Evolutionary conservation across 192 early-diverging fungal species (phyloP).

Genomic region (Coemansia umbellata): DNA sequence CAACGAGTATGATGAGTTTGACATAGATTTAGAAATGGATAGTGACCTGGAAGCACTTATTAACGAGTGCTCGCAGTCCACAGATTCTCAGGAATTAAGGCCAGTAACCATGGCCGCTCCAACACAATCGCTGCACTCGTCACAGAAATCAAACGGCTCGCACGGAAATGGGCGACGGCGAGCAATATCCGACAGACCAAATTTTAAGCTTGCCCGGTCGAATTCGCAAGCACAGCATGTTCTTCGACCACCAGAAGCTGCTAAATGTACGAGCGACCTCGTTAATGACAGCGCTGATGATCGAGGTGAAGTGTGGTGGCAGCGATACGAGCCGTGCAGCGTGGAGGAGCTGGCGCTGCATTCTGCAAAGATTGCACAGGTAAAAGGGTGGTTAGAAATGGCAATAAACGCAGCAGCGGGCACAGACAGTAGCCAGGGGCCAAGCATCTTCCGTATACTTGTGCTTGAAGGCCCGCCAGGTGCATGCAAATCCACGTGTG

Average conservation of each 20-base stretch:
- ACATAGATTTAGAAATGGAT: constrained; percentile 31
- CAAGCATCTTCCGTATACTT: constrained; percentile 45
- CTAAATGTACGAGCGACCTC: no score
- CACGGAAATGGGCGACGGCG: no score
- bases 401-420: constrained; percentile 16
- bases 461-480: constrained; percentile 64
- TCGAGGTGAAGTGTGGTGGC: constrained; percentile 42
- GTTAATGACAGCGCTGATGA: no score
- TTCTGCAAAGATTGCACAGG: constrained; percentile 49
- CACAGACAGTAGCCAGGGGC: background rate
- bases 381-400: constrained; percentile 55
- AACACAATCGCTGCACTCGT: background rate
- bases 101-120: background rate
- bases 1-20: background rate
- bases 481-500: constrained; percentile 59
- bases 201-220: constrained; percentile 11
- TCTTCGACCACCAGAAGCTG: no score
- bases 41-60: constrained; percentile 45
- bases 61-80: constrained; percentile 15
- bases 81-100: background rate
- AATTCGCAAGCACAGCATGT: background rate
- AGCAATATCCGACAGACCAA: constrained; percentile 33
- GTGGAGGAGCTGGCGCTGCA: constrained; percentile 53
- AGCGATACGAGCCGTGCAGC: constrained; percentile 26
- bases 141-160: no score